A percentile compares a stretch with the other conserved stretches of the same genome.
These are phyloP conservation scores for Backusella liffmaniae DNA, from an alignment of 192 early-diverging fungal species.

Conservation along the genomic window DNA sequence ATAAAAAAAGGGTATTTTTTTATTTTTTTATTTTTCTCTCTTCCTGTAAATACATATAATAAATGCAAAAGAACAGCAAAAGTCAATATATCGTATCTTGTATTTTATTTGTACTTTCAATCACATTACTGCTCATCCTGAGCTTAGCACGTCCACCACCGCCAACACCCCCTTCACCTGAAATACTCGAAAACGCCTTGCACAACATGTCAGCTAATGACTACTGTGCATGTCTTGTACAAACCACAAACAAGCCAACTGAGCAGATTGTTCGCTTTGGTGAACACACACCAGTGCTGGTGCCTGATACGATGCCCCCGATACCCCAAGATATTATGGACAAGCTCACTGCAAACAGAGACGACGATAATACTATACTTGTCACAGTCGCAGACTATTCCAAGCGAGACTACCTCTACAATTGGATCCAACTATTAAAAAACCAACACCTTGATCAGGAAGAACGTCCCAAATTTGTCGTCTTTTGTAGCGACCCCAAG, in stretches of 20 bases:
- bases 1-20: not conserved
- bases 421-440: conserved; percentile 34
- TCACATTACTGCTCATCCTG: not conserved
- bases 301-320: conserved; percentile 6
- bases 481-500: conserved; percentile 33
- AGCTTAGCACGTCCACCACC: not conserved
- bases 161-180: not conserved
- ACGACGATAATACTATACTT: conserved; percentile 5
- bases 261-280: not conserved
- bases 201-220: not conserved
- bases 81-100: not conserved
- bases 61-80: not conserved
- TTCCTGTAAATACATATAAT: not conserved
- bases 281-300: conserved; percentile 3
- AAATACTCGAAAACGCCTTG: not conserved
- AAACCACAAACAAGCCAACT: not conserved
- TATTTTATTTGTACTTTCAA: not conserved
- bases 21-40: not conserved
- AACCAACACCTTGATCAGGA: not conserved
- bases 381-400: conserved; percentile 28
- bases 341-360: conserved; percentile 5
- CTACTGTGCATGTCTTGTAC: not conserved
- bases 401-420: conserved; percentile 29
- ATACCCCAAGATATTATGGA: conserved; percentile 5
- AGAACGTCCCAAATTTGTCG: conserved; percentile 12